Evolutionary conservation across 108 stramenopile genomes (phyloP).

Genomic region (Chaetoceros muelleri): DNA sequence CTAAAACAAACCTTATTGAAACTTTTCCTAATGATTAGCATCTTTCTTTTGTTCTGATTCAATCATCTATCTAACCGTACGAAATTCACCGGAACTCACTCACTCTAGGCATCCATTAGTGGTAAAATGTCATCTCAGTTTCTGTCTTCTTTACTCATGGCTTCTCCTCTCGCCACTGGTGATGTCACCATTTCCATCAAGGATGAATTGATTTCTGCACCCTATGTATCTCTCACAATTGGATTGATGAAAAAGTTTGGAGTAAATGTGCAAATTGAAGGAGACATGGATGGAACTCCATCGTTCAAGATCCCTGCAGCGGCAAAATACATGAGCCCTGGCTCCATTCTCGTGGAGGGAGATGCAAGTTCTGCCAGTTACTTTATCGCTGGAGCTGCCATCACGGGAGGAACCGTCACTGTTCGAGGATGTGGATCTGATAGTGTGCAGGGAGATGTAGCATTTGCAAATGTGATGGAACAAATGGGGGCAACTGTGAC

Average conservation of each 20-base stretch:
- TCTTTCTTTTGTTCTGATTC: not conserved
- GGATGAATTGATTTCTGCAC: slow-evolving; percentile 92
- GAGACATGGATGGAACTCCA: slow-evolving; percentile 68
- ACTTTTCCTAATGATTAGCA: not conserved
- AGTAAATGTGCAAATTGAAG: slow-evolving; percentile 54
- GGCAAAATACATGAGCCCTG: slow-evolving; percentile 60
- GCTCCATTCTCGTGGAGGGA: slow-evolving; percentile 85
- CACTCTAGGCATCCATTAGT: slow-evolving; percentile 52
- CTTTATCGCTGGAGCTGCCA: slow-evolving; percentile 94
- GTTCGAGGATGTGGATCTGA: slow-evolving; percentile 86
- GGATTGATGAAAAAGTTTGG: slow-evolving; percentile 94
- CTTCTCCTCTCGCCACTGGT: slow-evolving; percentile 71
- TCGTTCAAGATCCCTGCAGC: slow-evolving; percentile 48
- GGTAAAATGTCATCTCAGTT: slow-evolving; percentile 98
- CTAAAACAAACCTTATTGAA: not conserved
- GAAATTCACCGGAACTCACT: too few species aligned
- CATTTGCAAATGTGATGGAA: slow-evolving; percentile 92
- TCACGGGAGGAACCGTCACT: slow-evolving; percentile 90
- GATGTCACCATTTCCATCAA: slow-evolving; percentile 83
- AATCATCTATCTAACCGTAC: too few species aligned
- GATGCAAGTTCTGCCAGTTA: slow-evolving; percentile 95
- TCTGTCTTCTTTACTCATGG: slow-evolving; percentile 92
- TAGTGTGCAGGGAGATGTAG: slow-evolving; percentile 93
- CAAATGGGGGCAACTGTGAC: slow-evolving; percentile 91
- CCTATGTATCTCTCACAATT: slow-evolving; percentile 93